These are phyloP conservation scores for Talaromyces trachyspermus DNA, from an alignment of 495 filamentous ascomycete genomes.

Conservation along the genomic window DNA sequence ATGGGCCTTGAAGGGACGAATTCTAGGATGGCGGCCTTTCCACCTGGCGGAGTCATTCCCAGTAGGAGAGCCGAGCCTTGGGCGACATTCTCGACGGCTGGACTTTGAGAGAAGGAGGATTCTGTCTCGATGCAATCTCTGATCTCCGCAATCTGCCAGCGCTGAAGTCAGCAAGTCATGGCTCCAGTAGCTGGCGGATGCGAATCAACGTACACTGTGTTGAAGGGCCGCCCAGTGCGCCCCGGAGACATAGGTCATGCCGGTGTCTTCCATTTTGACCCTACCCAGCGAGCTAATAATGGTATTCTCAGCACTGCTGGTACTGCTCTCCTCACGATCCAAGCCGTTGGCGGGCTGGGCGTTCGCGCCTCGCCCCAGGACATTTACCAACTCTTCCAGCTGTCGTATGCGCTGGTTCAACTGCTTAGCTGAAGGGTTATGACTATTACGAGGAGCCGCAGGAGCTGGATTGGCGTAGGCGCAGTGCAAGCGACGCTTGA, in stretches of 20 bases:
- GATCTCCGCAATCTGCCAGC: background rate
- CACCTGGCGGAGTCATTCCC: background rate
- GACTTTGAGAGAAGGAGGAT: background rate
- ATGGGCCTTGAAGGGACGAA: background rate
- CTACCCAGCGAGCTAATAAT: background rate
- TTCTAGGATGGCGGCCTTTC: background rate
- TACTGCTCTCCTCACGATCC: background rate
- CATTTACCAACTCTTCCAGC: background rate
- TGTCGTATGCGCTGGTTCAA: background rate
- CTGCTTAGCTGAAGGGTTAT: background rate
- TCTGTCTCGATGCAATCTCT: background rate
- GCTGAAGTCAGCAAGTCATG: background rate
- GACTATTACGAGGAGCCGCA: conserved; percentile 6
- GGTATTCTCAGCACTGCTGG: background rate
- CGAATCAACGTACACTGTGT: background rate
- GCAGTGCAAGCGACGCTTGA: conserved; percentile 61
- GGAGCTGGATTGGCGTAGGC: conserved; percentile 59
- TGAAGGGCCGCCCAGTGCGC: background rate
- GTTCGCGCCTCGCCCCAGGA: background rate
- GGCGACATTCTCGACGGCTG: background rate
- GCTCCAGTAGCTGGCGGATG: background rate
- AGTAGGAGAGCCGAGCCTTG: background rate
- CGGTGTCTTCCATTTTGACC: background rate
- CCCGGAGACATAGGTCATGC: background rate
- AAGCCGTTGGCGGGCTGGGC: background rate